A percentile compares a stretch with the other conserved stretches of the same genome.
phyloP scores from a whole-genome alignment of 2,329 filamentous ascomycete genomes.

The Xylaria sp. region DNA sequence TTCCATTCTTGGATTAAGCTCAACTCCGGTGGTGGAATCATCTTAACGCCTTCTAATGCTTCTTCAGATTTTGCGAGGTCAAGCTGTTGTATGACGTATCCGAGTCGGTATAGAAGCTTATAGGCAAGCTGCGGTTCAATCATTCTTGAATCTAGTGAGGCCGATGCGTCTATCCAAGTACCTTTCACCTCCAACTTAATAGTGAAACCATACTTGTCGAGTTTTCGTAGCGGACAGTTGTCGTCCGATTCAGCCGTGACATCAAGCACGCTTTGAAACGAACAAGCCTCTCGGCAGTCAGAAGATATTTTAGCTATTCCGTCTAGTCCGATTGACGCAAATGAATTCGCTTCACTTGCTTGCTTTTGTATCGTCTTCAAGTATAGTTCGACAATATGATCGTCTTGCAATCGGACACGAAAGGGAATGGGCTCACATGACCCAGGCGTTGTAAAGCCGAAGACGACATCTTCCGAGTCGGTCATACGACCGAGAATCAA shows the following conservation, averaged over 20 bases:
- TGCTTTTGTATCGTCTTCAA: conserved; percentile 1
- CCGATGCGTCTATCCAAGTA: background rate
- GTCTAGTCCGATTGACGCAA: background rate
- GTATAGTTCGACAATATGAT: conserved; percentile 1
- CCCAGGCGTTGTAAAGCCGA: background rate
- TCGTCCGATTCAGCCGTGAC: background rate
- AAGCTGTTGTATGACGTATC: conserved; percentile 12
- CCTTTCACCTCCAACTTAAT: conserved; percentile 7
- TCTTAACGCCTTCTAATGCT: background rate
- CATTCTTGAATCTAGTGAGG: conserved; percentile 11
- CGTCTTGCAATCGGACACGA: background rate
- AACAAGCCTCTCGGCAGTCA: conserved; percentile 10
- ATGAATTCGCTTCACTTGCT: background rate
- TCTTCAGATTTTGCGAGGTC: background rate
- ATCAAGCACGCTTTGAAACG: conserved; percentile 10
- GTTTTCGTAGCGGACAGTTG: background rate
- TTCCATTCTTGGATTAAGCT: conserved; percentile 15
- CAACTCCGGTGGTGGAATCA: conserved; percentile 7
- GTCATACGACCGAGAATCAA: conserved; percentile 8
- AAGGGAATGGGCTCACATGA: background rate
- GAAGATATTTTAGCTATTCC: conserved; percentile 9
- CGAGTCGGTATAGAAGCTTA: conserved; percentile 16
- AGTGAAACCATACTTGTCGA: conserved; percentile 2
- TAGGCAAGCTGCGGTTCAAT: conserved; percentile 13
- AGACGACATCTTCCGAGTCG: conserved; percentile 13